Percentiles rank a stretch among this genome's conserved stretches.
phyloP scores from a whole-genome alignment of 23 red algal genomes.

The Porphyridium purpureum region DNA sequence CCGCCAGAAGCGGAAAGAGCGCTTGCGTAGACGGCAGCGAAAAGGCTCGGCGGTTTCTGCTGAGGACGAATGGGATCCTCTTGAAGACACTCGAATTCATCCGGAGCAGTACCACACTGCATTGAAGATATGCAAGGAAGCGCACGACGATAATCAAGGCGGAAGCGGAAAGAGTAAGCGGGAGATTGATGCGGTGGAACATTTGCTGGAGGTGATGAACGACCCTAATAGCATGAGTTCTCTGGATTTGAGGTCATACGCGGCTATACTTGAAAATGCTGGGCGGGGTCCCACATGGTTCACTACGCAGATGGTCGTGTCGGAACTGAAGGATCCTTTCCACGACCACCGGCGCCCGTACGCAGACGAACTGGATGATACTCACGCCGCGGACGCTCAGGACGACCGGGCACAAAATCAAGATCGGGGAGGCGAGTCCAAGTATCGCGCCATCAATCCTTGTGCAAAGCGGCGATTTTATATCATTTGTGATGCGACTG shows the following conservation, averaged over 20 bases:
- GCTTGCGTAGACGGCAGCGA: not conserved
- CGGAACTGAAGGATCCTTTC: constrained; percentile 49
- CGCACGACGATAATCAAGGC: constrained; percentile 8
- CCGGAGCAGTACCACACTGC: constrained; percentile 73
- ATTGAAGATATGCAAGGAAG: constrained; percentile 72
- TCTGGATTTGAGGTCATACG: constrained; percentile 58
- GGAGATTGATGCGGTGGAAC: constrained; percentile 8
- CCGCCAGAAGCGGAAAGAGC: constrained; percentile 16
- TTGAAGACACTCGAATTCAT: constrained; percentile 88
- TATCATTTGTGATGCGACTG: too few relatives aligned
- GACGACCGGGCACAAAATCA: not conserved
- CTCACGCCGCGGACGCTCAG: not conserved
- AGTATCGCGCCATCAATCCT: too few relatives aligned
- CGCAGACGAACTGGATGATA: not conserved
- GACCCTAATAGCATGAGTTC: constrained; percentile 25
- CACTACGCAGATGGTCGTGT: constrained; percentile 33
- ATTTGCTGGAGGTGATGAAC: constrained; percentile 41
- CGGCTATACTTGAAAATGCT: constrained; percentile 32
- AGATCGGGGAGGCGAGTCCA: not conserved
- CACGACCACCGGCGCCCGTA: constrained; percentile 17
- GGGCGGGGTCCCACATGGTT: constrained; percentile 9
- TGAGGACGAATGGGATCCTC: constrained; percentile 36
- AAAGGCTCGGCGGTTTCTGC: not conserved
- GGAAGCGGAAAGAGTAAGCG: constrained; percentile 27
- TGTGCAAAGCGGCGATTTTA: too few relatives aligned